These are phyloP conservation scores for Diaporthe destruens DNA, from an alignment of 2,329 filamentous ascomycete species.

Conservation along the genomic window DNA sequence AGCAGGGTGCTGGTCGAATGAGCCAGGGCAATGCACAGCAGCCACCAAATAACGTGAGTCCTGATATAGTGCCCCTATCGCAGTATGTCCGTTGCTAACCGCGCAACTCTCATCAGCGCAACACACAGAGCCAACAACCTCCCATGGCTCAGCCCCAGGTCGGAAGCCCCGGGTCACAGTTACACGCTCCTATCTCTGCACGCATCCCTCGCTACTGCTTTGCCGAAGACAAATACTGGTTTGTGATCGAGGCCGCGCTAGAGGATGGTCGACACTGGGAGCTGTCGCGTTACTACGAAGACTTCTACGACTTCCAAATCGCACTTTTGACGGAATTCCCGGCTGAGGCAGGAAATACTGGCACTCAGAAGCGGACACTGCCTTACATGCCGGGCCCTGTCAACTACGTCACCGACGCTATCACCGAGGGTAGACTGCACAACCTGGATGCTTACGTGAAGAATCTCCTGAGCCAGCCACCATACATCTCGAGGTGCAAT, in stretches of 20 bases:
- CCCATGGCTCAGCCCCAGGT: conserved; percentile 51
- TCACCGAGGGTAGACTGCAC: conserved; percentile 91
- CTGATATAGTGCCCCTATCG: not conserved
- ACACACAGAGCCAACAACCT: conserved; percentile 48
- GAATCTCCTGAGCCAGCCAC: conserved; percentile 84
- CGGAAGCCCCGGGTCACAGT: conserved; percentile 61
- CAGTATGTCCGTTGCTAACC: conserved; percentile 43
- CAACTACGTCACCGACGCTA: conserved; percentile 97
- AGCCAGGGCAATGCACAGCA: conserved; percentile 60
- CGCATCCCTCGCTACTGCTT: conserved; percentile 94
- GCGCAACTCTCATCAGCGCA: conserved; percentile 50
- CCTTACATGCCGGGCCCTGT: conserved; percentile 99
- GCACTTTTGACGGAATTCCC: conserved; percentile 93
- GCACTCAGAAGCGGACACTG: conserved; percentile 81
- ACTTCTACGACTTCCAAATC: conserved; percentile 99
- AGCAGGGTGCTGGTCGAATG: conserved; percentile 61
- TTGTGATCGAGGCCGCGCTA: conserved; percentile 91
- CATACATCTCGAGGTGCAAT: conserved; percentile 85
- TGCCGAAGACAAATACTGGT: conserved; percentile 98
- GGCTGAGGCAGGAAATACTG: conserved; percentile 89
- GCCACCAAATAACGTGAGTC: conserved; percentile 59
- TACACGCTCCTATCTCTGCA: conserved; percentile 83
- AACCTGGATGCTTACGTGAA: conserved; percentile 97
- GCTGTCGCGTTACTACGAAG: conserved; percentile 93
- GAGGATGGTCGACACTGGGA: conserved; percentile 95